phyloP scores from a whole-genome alignment of 495 filamentous ascomycete species.

The Hypoxylon crocopeplum region DNA sequence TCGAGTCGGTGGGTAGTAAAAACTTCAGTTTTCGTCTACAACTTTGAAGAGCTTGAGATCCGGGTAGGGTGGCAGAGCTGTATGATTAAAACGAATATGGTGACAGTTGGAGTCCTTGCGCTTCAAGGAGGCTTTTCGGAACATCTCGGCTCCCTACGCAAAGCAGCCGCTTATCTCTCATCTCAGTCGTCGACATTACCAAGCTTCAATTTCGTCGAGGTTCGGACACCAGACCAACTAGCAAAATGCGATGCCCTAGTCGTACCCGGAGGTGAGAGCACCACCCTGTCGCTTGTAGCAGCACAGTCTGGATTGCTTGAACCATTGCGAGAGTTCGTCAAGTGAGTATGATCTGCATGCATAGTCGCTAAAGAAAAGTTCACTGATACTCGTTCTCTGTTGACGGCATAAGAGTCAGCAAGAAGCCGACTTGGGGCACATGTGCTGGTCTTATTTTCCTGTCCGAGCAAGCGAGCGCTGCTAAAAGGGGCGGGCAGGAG shows the following conservation, averaged over 20 bases:
- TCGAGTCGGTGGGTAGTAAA: too few species aligned
- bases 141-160: constrained; percentile 77
- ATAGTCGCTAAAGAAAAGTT: not conserved
- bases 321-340: constrained; percentile 89
- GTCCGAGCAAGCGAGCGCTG: constrained; percentile 83
- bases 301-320: constrained; percentile 80
- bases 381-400: constrained; percentile 16
- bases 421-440: constrained; percentile 93
- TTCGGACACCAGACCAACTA: constrained; percentile 78
- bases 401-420: constrained; percentile 52
- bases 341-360: constrained; percentile 60
- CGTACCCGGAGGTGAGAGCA: constrained; percentile 94
- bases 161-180: constrained; percentile 59
- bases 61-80: too few species aligned
- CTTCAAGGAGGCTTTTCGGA: constrained; percentile 94
- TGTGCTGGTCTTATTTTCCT: constrained; percentile 95
- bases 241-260: constrained; percentile 80
- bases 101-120: constrained; percentile 85
- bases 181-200: constrained; percentile 21
- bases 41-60: too few species aligned
- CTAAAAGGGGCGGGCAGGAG: constrained; percentile 90
- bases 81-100: constrained; percentile 21
- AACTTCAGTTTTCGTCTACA: too few species aligned
- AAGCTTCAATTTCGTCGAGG: constrained; percentile 70
- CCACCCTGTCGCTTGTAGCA: constrained; percentile 89